Conservation (phyloP, 108 stramenopile species). For the Cyclostephanos tholiformis region DNA sequence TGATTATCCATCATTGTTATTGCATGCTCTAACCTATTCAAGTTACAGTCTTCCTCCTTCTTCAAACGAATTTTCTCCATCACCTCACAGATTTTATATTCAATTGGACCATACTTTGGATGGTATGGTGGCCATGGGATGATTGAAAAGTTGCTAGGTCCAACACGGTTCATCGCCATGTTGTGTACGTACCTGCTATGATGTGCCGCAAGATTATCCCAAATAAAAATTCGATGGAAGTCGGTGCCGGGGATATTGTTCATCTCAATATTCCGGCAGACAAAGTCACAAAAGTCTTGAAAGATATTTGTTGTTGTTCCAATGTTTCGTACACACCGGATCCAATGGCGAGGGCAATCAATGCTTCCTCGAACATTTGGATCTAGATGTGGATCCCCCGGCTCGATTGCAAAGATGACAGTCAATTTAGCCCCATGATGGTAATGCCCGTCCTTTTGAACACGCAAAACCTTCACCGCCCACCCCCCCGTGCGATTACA, state of each 20-base stretch:
- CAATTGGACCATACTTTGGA: slow-evolving; percentile 28
- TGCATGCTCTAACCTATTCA: neutral
- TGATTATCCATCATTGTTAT: neutral
- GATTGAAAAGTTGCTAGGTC: slow-evolving; percentile 12
- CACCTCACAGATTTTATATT: slow-evolving; percentile 28
- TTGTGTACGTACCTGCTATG: slow-evolving; percentile 17
- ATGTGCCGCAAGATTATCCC: slow-evolving; percentile 23
- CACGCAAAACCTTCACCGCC: neutral
- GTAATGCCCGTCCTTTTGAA: slow-evolving; percentile 20
- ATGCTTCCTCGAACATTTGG: neutral
- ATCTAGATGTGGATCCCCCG: neutral
- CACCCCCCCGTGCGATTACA: too few relatives aligned
- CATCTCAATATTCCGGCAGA: slow-evolving; percentile 18
- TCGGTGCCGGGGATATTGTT: slow-evolving; percentile 15
- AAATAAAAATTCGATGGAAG: slow-evolving; percentile 13
- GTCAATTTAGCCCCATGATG: slow-evolving; percentile 2
- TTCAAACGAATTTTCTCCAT: neutral
- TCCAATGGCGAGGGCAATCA: slow-evolving; percentile 8
- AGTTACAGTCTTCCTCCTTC: neutral
- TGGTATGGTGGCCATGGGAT: slow-evolving; percentile 13
- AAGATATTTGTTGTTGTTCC: slow-evolving; percentile 17
- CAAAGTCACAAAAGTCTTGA: slow-evolving; percentile 12
- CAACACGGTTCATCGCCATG: neutral
- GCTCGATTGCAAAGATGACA: slow-evolving; percentile 8
- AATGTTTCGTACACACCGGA: neutral